Base-by-base conservation (phyloP, 2,329 filamentous ascomycete species). In the Diaporthe vaccinii region DNA sequence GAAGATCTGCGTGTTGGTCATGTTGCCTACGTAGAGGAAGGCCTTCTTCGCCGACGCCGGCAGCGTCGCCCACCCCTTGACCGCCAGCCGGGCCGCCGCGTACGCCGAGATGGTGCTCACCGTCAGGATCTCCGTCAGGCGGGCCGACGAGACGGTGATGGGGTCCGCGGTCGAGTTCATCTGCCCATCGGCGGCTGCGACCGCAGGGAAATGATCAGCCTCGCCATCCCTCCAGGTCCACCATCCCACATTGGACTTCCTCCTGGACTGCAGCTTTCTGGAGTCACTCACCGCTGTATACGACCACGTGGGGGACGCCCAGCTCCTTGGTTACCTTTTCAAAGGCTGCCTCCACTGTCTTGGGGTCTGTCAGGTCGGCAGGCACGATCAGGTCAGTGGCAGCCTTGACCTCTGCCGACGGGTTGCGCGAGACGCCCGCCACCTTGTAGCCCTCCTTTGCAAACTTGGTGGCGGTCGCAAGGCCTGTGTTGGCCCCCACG, bases 401-500 rank as follows among this genome's bases (percentile, higher is more conserved):
- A 4, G 78, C 78, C 51, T 77, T 81, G 28, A 81, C 79, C 41
- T 80, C 79, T n/a, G 83, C 80, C 3, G 81, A 80, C 20, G 80
- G 62, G 8, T 74, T 80, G 36, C 85, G 79, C 12, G 85, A 81
- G 17, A 82, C 84, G 7, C 85, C 78, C 12, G 85, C 86, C 36
- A 87, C 81, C 74, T 82, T 83, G 80, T 87, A 87, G 73, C 86
- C 86, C 62, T 84, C 83, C 2, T 79, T 74, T 14, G 83, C 80
- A 76, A 87, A 86, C 12, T 81, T 79, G 20, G 79, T 77, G n/a
- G 83, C 83, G 5, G 85, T 82, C 28, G 79, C 73, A 3, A 81
- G 77, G 15, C 85, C 86, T 36, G 86, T 79, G 72, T 85, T 86
- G 65, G 85, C 75, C 3, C 86, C 86, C 12, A 84, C 81, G 49